Percentiles rank a stretch among this genome's conserved stretches.
Evolutionary conservation across 768 basidiomycete genomes (phyloP).

Genomic region (Coprinellus micaceus): DNA sequence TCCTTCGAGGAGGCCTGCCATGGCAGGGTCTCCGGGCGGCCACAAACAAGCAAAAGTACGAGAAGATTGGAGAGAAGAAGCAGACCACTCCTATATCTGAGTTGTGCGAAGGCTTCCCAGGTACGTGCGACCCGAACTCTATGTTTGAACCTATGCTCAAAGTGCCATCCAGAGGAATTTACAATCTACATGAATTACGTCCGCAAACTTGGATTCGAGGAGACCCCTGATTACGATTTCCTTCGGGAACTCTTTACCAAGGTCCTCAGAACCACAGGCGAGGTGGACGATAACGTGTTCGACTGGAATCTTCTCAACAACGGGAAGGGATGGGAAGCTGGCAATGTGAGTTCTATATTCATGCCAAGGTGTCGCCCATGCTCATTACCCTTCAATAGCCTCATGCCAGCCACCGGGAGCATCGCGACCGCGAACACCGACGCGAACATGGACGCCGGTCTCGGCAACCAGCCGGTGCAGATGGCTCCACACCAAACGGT

Average conservation of each 20-base stretch:
- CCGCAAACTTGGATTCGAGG: conserved; percentile 96
- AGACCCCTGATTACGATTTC: conserved; percentile 97
- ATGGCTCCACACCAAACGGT: conserved; percentile 53
- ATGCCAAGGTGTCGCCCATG: conserved; percentile 25
- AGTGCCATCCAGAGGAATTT: conserved; percentile 74
- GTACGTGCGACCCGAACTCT: conserved; percentile 38
- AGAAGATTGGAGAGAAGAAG: conserved; percentile 99
- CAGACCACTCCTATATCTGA: conserved; percentile 90
- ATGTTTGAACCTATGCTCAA: conserved; percentile 2
- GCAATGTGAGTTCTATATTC: conserved; percentile 50
- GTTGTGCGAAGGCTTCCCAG: conserved; percentile 95
- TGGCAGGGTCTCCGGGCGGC: conserved; percentile 98
- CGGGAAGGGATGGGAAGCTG: conserved; percentile 95
- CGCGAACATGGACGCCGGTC: conserved; percentile 57
- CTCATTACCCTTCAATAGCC: conserved; percentile 49
- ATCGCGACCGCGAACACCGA: conserved; percentile 56
- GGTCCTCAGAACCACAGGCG: conserved; percentile 82
- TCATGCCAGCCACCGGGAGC: conserved; percentile 47
- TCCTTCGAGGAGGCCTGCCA: conserved; percentile 90
- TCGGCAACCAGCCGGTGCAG: conserved; percentile 46
- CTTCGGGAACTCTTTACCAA: conserved; percentile 91
- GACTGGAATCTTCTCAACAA: conserved; percentile 96
- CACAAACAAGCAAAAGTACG: conserved; percentile 99
- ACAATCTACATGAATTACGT: conserved; percentile 99
- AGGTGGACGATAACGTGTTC: conserved; percentile 87